Evolutionary conservation across 768 basidiomycete genomes (phyloP), one percentile per base, ranked within the genome.

Genomic region (Termitomyces sp.): DNA sequence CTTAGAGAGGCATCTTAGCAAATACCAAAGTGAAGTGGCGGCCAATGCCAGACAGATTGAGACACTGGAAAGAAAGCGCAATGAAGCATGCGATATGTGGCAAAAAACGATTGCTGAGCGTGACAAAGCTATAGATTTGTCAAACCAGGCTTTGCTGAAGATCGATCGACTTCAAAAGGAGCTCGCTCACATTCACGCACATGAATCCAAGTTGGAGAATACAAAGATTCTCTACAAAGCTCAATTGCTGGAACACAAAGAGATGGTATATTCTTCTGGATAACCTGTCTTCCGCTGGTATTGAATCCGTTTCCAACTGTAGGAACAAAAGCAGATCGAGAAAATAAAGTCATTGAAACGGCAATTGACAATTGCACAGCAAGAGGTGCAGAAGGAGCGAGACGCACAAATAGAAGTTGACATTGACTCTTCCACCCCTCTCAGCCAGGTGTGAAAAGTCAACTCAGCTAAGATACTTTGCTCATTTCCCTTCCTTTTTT

Each of bases 151-250:
- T 14, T 68, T 65, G 20, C 57, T 63, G 26, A 63, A 74, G 46
- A 59, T 69, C 22, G 22, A 63, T 5, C 59, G 54, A 32, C 60
- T 67, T 12, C 61, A 65, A 22, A 56, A 64, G 8, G 57, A 58
- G 5, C 46, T 62, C 4, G 55, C 47, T 6, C 59, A 54, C 34
- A 65, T 57, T 43, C 62, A 65, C 47, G 61, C 64, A 37, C 60
- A 55, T 29, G 64, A 68, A 20, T 51, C 60, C 5, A 66, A 68
- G 9, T 49, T 71, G 34, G 66, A 70, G 36, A 61, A 68, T 32
- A 70, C 73, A 36, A 71, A 68, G 12, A 62, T 60, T 5, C 63
- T 67, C 46, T 64, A 73, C 9, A 70, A 69, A 43, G 69, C 69
- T 29, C 61, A 67, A 47, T 62, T 75, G 24, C 68, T 75, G 32